Evolutionary conservation across 2,329 filamentous ascomycete genomes (phyloP).

Genomic region (Paraconiothyrium brasiliense): DNA sequence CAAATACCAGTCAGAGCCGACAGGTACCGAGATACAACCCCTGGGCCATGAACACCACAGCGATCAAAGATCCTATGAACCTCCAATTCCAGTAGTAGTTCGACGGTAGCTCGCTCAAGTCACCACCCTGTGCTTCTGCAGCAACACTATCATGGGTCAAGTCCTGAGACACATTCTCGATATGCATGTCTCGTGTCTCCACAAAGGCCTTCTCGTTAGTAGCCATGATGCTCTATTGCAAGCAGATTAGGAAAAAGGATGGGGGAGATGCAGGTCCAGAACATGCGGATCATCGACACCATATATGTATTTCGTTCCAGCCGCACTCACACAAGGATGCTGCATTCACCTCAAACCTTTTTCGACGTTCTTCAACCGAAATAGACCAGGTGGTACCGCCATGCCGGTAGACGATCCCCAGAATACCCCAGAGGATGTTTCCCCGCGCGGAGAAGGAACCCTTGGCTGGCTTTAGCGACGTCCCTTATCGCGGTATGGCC

Average conservation of each 20-base stretch:
- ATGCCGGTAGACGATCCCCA: slow-evolving; percentile 12
- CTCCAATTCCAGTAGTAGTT: slow-evolving; percentile 29
- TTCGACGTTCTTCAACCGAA: background rate
- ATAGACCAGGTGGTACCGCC: background rate
- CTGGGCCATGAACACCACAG: slow-evolving; percentile 28
- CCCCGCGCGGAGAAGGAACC: slow-evolving; percentile 1
- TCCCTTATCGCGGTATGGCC: background rate
- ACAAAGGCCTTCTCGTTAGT: slow-evolving; percentile 16
- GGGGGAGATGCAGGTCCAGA: background rate
- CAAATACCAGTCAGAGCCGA: background rate
- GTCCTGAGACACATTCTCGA: slow-evolving; percentile 14
- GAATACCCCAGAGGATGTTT: slow-evolving; percentile 2
- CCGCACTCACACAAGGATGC: background rate
- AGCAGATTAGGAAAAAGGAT: background rate
- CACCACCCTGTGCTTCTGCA: slow-evolving; percentile 20
- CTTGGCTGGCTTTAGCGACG: background rate
- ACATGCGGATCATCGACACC: slow-evolving; percentile 8
- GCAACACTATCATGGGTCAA: slow-evolving; percentile 14
- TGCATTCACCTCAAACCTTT: background rate
- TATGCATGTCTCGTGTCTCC: slow-evolving; percentile 13
- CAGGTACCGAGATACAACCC: slow-evolving; percentile 27
- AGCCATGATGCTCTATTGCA: slow-evolving; percentile 9
- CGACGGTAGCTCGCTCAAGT: slow-evolving; percentile 25
- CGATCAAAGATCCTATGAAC: slow-evolving; percentile 26
- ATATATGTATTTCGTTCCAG: slow-evolving; percentile 6